Base-by-base conservation (phyloP, 2,329 filamentous ascomycete genomes). In the Macrophomina phaseolina region DNA sequence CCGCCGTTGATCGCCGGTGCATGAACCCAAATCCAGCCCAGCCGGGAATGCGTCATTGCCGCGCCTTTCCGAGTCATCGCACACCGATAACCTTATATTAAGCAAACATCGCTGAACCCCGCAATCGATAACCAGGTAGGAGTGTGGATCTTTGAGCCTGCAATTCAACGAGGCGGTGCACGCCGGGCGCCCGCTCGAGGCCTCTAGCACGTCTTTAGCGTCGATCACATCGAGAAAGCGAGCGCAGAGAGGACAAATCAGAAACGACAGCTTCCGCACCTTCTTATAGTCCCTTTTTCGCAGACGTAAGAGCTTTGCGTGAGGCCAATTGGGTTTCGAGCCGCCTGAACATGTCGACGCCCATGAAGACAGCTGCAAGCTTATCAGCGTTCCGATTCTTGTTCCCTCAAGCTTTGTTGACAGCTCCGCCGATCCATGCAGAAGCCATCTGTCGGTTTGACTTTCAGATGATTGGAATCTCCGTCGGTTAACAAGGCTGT, bases 341-440 rank as follows among this genome's bases (percentile, higher is more conserved):
- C 14, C 65, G 38, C 40, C 38, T 49, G 38, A 63, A 55, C 65
- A 67, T 67, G 32, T 67, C 65, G 49, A 55, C 55, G 6, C 65
- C 65, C 65, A 67, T 67, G 49, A 67, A 48, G 12, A 62, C 55
- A 12, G 65, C 63, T 65, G 40, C 34, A 42, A 18, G 30, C 4
- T 16, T 5, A n/a, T 62, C 16, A 62, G 58, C 4, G 38, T n/a
- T 14, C 7, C 18, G 36, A 36, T 16, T 45, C 11, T 46, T 32
- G 18, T 16, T 36, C 16, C 9, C 14, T 48, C n/a, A 49, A 49
- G 23, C n/a, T 58, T 42, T 23, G 2, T 34, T 18, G 30, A 11
- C 34, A 16, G 32, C 3, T 38, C 9, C 4, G 46, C 32, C 42
- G 28, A 28, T 12, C 36, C 40, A 45, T 45, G 36, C 6, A 12